Evolutionary conservation across 78 protist genomes (phyloP).

Genomic region (Dictyostelium intermedium): DNA sequence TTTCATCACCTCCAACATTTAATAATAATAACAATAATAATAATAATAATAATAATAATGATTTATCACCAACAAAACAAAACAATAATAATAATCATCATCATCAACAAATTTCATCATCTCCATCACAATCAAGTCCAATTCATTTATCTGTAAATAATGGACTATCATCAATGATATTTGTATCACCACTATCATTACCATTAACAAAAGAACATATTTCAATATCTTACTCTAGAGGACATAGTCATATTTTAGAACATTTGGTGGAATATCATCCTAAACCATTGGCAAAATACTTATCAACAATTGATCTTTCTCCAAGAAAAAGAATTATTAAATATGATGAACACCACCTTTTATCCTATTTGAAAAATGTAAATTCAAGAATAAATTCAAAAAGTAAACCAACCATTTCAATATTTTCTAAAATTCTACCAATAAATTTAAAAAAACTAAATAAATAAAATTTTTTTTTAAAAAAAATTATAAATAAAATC

Average conservation of each 20-base stretch:
- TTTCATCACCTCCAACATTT: background rate
- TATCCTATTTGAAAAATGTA: background rate
- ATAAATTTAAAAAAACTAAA: background rate
- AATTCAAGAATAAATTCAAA: background rate
- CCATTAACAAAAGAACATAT: background rate
- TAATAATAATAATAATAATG: background rate
- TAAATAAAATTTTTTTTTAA: background rate
- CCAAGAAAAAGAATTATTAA: background rate
- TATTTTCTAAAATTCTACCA: background rate
- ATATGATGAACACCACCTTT: background rate
- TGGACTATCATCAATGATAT: background rate
- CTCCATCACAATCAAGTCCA: background rate
- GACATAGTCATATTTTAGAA: conserved; percentile 9
- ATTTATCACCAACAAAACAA: background rate
- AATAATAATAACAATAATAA: background rate
- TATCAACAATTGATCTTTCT: background rate
- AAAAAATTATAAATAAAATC: too few species aligned
- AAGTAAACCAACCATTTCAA: background rate
- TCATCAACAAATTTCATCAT: background rate
- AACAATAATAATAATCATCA: background rate
- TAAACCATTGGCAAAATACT: background rate
- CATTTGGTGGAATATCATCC: background rate
- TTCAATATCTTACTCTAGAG: background rate
- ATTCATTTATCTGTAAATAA: background rate
- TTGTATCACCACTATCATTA: background rate